A percentile compares a stretch with the other conserved stretches of the same genome.
Conservation (phyloP, 208 protist species). For the Borovskyia barvae region DNA sequence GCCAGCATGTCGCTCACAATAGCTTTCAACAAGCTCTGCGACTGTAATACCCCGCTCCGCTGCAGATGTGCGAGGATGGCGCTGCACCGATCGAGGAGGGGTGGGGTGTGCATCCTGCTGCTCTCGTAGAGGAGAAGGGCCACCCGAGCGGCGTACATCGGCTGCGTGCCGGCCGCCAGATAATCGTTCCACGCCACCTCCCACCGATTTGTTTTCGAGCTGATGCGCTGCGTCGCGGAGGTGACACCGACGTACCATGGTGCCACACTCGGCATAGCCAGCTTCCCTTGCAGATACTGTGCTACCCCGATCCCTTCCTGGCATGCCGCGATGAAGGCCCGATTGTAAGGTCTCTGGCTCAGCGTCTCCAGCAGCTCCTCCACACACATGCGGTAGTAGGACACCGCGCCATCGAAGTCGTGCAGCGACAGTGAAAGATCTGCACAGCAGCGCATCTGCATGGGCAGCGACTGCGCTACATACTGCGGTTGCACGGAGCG, state of each 20-base stretch:
- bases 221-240: slow-evolving; percentile 34
- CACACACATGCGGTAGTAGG: slow-evolving; percentile 73
- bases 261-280: slow-evolving; percentile 43
- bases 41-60: slow-evolving; percentile 36
- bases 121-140: slow-evolving; percentile 69
- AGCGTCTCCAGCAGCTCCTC: slow-evolving; percentile 70
- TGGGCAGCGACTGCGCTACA: slow-evolving; percentile 63
- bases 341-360: slow-evolving; percentile 59
- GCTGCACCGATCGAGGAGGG: slow-evolving; percentile 42
- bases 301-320: slow-evolving; percentile 77
- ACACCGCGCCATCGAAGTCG: slow-evolving; percentile 58
- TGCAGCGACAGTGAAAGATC: slow-evolving; percentile 65
- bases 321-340: slow-evolving; percentile 61
- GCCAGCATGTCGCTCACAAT: slow-evolving; percentile 68
- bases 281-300: slow-evolving; percentile 42
- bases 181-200: slow-evolving; percentile 76
- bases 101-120: slow-evolving; percentile 56
- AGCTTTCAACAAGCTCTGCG: slow-evolving; percentile 36
- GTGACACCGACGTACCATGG: slow-evolving; percentile 52
- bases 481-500: slow-evolving; percentile 31
- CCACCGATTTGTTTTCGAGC: slow-evolving; percentile 46
- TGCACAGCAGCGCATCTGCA: slow-evolving; percentile 81
- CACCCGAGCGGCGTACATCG: slow-evolving; percentile 52
- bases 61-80: slow-evolving; percentile 49
- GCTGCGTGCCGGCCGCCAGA: slow-evolving; percentile 30